Base-by-base conservation (phyloP, 2,329 filamentous ascomycete species). In the Ascochyta clinopodiicola region DNA sequence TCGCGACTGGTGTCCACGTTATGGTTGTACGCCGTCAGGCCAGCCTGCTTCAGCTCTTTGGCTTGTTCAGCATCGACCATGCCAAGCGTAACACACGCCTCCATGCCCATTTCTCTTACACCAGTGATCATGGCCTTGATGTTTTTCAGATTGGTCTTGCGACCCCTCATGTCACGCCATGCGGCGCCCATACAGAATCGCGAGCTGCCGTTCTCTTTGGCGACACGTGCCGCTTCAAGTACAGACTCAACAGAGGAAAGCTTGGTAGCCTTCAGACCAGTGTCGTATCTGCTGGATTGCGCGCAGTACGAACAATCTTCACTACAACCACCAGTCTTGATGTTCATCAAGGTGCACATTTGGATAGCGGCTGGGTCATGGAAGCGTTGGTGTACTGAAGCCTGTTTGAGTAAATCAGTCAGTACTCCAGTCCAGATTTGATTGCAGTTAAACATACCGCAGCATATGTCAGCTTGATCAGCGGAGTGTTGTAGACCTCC, bases 111-210 rank as follows among this genome's bases (percentile, higher is more conserved):
- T 0, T 78, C 88, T 24, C 88, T 84, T 19, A 96, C 91, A 1
- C 92, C 92, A 51, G 86, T 82, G 4, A 96, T 86, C 92, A 96
- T 96, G 47, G 85, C 86, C 70, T 90, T 90, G 75, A 96, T 88
- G 75, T 95, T 95, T 76, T 87, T 88, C 47, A 96, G 79, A 61
- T 86, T 88, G 39, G 89, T 91, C 78, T 93, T 95, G 62, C 92
- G 89, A 17, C 92, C 92, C 13, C 91, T 88, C 92, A 96, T 96
- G 76, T 96, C 92, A 34, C 92, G 82, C 92, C 92, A 96, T 0
- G 92, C 92, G 3, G 92, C 92, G 8, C 92, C 92, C 92, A 96
- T 96, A 79, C 92, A 96, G 83, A 96, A 96, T 2, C 92, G 86
- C 8, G 91, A 96, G 79, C 89, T 92, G 44, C 92, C 92, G 62